Evolutionary conservation across 1,284 basidiomycete species (phyloP).

Genomic region (Earliella scabrosa): DNA sequence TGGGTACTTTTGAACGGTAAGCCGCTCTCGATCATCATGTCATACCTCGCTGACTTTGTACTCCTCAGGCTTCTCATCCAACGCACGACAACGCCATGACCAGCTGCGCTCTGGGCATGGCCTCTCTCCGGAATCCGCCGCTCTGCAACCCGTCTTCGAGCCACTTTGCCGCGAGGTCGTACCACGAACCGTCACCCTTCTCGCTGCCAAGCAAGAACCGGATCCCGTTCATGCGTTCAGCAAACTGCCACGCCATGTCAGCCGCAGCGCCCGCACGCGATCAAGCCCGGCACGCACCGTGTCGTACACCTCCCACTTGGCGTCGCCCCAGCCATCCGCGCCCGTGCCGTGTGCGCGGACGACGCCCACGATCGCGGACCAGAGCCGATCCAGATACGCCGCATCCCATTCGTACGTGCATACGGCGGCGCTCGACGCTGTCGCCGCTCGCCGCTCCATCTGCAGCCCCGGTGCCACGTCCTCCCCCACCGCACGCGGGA

Average conservation of each 20-base stretch:
- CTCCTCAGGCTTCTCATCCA: too few relatives aligned
- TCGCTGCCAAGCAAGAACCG: background rate
- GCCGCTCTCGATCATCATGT: too few relatives aligned
- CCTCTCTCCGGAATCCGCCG: background rate
- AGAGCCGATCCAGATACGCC: background rate
- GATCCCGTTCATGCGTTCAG: background rate
- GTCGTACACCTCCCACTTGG: slow-evolving; percentile 8
- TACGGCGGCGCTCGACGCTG: background rate
- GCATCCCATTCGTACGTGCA: background rate
- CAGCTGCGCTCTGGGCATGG: too few relatives aligned
- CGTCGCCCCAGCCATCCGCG: background rate
- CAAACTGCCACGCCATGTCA: background rate
- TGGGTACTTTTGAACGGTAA: too few relatives aligned
- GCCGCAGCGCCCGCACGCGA: background rate
- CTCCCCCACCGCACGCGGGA: background rate
- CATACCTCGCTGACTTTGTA: too few relatives aligned
- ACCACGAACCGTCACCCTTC: background rate
- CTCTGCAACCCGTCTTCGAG: background rate
- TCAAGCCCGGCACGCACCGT: background rate
- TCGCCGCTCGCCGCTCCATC: background rate
- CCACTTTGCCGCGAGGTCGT: background rate
- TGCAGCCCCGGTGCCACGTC: background rate
- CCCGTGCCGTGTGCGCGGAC: background rate
- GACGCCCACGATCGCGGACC: background rate
- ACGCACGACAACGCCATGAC: too few relatives aligned